Evolutionary conservation across 441 rosid genomes (phyloP).

Genomic region (Rhodomyrtus psidioides): DNA sequence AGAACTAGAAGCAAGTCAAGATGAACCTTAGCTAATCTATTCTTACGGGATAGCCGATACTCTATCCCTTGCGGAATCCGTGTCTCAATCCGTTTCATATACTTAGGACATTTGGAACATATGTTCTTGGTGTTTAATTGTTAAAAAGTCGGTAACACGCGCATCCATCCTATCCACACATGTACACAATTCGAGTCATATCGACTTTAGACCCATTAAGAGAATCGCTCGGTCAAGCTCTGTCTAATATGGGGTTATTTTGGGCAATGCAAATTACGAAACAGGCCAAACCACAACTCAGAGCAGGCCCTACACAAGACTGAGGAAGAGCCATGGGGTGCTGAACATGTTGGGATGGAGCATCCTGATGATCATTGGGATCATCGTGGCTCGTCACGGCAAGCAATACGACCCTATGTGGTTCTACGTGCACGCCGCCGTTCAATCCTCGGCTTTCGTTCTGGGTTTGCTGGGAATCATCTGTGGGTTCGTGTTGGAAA

Average conservation of each 20-base stretch:
- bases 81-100: neutral
- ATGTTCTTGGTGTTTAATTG: neutral
- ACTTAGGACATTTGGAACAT: neutral
- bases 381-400: slow-evolving; percentile 42
- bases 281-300: slow-evolving; percentile 25
- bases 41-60: too few relatives aligned
- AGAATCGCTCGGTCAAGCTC: neutral
- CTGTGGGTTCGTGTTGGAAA: slow-evolving; percentile 46
- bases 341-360: slow-evolving; percentile 80
- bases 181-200: neutral
- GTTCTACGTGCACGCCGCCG: slow-evolving; percentile 50
- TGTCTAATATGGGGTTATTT: neutral
- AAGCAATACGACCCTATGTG: slow-evolving; percentile 58
- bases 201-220: neutral
- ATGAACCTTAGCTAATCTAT: neutral
- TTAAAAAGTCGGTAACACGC: neutral
- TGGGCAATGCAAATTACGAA: neutral
- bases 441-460: slow-evolving; percentile 49
- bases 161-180: neutral
- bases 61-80: too few relatives aligned
- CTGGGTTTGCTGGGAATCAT: slow-evolving; percentile 50
- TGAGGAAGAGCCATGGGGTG: slow-evolving; percentile 69
- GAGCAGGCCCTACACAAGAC: slow-evolving; percentile 10
- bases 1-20: neutral
- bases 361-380: slow-evolving; percentile 54